These are phyloP conservation scores for Linnemannia hyalina DNA, from an alignment of 192 early-diverging fungal genomes.

Conservation along the genomic window DNA sequence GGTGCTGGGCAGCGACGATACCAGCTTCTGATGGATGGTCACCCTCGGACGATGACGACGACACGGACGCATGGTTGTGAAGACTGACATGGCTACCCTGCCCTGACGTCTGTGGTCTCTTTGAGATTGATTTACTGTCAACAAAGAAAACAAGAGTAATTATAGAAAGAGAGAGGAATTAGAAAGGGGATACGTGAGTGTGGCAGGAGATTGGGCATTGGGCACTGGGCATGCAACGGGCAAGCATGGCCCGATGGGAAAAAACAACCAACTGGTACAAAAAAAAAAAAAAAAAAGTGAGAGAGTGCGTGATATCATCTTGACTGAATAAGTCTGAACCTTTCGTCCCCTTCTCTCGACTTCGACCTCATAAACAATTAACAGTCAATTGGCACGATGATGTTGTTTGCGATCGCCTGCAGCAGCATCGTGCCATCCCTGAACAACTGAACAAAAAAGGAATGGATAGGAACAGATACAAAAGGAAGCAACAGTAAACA, in stretches of 20 bases:
- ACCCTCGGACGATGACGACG: conserved; percentile 10
- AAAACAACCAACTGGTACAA: neutral
- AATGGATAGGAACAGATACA: neutral
- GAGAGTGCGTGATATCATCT: neutral
- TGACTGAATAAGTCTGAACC: neutral
- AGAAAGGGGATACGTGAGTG: neutral
- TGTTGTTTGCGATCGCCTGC: conserved; percentile 7
- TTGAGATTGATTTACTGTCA: conserved; percentile 35
- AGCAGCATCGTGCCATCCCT: neutral
- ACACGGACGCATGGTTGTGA: neutral
- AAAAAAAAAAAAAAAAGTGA: neutral
- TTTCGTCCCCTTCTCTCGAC: neutral
- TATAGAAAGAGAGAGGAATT: conserved; percentile 6
- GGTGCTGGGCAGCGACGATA: conserved; percentile 16
- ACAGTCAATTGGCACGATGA: neutral
- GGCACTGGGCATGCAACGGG: no score
- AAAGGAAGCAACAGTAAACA: neutral
- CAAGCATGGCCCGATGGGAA: neutral
- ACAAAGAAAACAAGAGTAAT: neutral
- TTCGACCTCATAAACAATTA: neutral
- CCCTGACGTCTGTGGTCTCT: conserved; percentile 32
- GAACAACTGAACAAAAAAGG: neutral
- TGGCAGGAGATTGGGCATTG: no score
- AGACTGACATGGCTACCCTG: conserved; percentile 44
- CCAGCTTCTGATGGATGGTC: conserved; percentile 6